These are phyloP conservation scores for Fusarium torulosum DNA, from an alignment of 2,329 filamentous ascomycete genomes.

Conservation along the genomic window DNA sequence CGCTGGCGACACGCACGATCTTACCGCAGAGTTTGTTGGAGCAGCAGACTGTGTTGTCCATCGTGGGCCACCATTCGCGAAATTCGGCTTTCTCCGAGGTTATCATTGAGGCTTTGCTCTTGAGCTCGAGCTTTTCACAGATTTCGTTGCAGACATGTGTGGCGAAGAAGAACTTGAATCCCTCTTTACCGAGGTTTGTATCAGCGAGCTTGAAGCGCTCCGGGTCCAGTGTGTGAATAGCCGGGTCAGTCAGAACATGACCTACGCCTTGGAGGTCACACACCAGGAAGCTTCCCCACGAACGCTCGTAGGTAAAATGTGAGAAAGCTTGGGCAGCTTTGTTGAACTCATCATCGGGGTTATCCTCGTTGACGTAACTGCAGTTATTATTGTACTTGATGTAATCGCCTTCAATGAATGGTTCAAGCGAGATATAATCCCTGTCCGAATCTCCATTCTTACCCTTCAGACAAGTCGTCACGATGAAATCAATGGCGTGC, in stretches of 20 bases:
- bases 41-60: slow-evolving; percentile 52
- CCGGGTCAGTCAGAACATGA: slow-evolving; percentile 53
- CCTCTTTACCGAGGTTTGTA: slow-evolving; percentile 52
- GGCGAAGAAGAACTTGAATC: slow-evolving; percentile 56
- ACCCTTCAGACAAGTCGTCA: slow-evolving; percentile 50
- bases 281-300: slow-evolving; percentile 53
- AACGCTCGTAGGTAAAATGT: slow-evolving; percentile 59
- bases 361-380: slow-evolving; percentile 50
- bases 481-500: slow-evolving; percentile 50
- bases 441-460: slow-evolving; percentile 16
- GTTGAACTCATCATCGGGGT: slow-evolving; percentile 41
- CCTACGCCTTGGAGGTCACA: slow-evolving; percentile 56
- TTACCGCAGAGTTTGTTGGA: slow-evolving; percentile 56
- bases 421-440: slow-evolving; percentile 53
- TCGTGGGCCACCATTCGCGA: slow-evolving; percentile 50
- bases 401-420: slow-evolving; percentile 52
- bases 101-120: slow-evolving; percentile 45
- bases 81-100: slow-evolving; percentile 43
- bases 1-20: slow-evolving; percentile 48
- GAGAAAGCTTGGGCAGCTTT: slow-evolving; percentile 56
- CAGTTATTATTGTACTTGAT: slow-evolving; percentile 57
- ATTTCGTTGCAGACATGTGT: slow-evolving; percentile 53
- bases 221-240: slow-evolving; percentile 53
- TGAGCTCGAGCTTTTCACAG: slow-evolving; percentile 49
- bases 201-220: slow-evolving; percentile 51